Conservation (phyloP, 176 grass and related monocot species). For the Typha latifolia region DNA sequence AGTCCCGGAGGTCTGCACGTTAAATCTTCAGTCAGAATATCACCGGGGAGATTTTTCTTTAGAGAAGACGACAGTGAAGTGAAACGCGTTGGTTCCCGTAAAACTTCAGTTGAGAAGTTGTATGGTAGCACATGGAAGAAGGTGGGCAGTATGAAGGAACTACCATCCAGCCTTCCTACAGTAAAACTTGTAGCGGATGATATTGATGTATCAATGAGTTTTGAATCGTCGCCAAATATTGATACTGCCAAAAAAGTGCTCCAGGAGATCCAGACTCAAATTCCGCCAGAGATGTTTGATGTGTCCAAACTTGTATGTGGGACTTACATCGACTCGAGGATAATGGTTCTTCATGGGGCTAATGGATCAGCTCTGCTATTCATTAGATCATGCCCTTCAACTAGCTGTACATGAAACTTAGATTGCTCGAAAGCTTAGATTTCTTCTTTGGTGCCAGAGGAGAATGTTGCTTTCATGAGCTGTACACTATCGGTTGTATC, state of each 20-base stretch:
- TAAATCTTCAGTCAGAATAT: constrained; percentile 39
- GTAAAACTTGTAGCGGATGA: constrained; percentile 39
- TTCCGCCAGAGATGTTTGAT: constrained; percentile 79
- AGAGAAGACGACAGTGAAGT: constrained; percentile 33
- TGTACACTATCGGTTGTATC: no score
- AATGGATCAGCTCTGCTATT: constrained; percentile 73
- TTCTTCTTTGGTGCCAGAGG: background rate
- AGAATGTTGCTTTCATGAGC: no score
- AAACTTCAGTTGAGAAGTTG: constrained; percentile 26
- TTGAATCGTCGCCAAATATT: constrained; percentile 28
- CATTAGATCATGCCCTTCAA: constrained; percentile 39
- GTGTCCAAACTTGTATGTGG: constrained; percentile 72
- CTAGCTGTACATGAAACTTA: constrained; percentile 20
- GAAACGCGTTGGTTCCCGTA: constrained; percentile 5
- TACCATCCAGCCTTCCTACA: constrained; percentile 50
- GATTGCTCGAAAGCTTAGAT: background rate
- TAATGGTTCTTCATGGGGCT: constrained; percentile 77
- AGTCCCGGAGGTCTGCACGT: constrained; percentile 41
- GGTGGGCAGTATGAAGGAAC: constrained; percentile 39
- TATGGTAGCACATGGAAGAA: constrained; percentile 41
- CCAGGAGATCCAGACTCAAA: constrained; percentile 66
- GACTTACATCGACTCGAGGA: constrained; percentile 74
- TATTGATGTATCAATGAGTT: constrained; percentile 47
- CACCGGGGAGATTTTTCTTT: constrained; percentile 55
- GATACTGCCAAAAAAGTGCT: constrained; percentile 48